A percentile compares a stretch with the other conserved stretches of the same genome.
phyloP scores from a whole-genome alignment of 805 yeast genomes.

The Lipomyces starkeyi region DNA sequence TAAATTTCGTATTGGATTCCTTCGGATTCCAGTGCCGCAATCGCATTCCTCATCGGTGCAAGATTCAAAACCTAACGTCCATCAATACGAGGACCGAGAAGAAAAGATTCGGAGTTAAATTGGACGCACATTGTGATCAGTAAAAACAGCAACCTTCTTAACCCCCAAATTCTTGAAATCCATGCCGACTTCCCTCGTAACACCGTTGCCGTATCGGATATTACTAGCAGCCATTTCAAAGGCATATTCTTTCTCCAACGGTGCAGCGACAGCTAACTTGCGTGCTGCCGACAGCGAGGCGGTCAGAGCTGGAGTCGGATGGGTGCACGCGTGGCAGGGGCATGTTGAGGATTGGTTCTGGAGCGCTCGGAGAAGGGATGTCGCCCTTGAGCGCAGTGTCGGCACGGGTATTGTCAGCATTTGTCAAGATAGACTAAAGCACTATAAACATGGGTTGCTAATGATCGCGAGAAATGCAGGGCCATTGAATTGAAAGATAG shows the following conservation, averaged over 20 bases:
- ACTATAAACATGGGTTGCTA: neutral
- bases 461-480: neutral
- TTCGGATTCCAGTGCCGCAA: conserved; percentile 45
- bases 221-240: conserved; percentile 51
- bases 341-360: conserved; percentile 45
- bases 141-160: conserved; percentile 48
- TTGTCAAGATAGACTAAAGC: neutral
- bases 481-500: neutral
- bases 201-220: conserved; percentile 51
- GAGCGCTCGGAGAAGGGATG: conserved; percentile 36
- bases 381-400: conserved; percentile 27
- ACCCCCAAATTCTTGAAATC: conserved; percentile 47
- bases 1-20: conserved; percentile 48
- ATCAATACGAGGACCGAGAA: neutral
- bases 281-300: conserved; percentile 32
- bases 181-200: conserved; percentile 48
- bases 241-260: conserved; percentile 46
- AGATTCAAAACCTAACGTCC: conserved; percentile 39
- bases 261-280: conserved; percentile 25
- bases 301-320: conserved; percentile 24
- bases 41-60: conserved; percentile 45
- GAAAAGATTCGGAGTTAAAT: neutral
- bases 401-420: conserved; percentile 30
- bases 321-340: conserved; percentile 47
- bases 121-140: conserved; percentile 43